Evolutionary conservation across 2,329 filamentous ascomycete species (phyloP).

Genomic region (Aspergillus ustus): DNA sequence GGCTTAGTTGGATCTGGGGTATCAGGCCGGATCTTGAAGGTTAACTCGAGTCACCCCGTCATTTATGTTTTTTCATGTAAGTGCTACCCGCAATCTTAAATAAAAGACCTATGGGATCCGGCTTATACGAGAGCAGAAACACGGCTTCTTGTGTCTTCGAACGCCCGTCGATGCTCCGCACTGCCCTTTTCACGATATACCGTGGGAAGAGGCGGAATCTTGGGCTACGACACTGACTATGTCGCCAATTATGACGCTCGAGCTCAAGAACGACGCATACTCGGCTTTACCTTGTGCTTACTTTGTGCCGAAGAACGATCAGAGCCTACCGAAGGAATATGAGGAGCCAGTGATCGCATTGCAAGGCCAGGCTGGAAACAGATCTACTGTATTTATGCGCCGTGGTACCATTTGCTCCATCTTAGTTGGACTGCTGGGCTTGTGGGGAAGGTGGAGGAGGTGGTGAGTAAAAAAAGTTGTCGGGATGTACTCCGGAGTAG

Average conservation of each 20-base stretch:
- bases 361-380: neutral
- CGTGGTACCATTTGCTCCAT: conserved; percentile 38
- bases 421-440: conserved; percentile 37
- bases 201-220: too few relatives aligned
- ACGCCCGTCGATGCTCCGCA: neutral
- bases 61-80: neutral
- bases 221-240: conserved; percentile 28
- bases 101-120: neutral
- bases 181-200: too few relatives aligned
- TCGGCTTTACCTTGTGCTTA: conserved; percentile 38
- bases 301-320: conserved; percentile 35
- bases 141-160: neutral
- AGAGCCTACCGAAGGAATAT: conserved; percentile 30
- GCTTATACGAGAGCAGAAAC: neutral
- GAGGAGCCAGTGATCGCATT: too few relatives aligned
- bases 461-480: conserved; percentile 11
- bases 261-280: conserved; percentile 39
- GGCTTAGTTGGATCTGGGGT: neutral
- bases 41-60: neutral
- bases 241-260: conserved; percentile 30
- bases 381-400: conserved; percentile 30
- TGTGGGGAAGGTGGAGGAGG: conserved; percentile 29
- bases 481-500: neutral
- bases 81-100: neutral
- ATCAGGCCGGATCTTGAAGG: neutral